These are phyloP conservation scores for Cutaneotrichosporon sp. DNA, from an alignment of 1,284 basidiomycete genomes.

Conservation along the genomic window DNA sequence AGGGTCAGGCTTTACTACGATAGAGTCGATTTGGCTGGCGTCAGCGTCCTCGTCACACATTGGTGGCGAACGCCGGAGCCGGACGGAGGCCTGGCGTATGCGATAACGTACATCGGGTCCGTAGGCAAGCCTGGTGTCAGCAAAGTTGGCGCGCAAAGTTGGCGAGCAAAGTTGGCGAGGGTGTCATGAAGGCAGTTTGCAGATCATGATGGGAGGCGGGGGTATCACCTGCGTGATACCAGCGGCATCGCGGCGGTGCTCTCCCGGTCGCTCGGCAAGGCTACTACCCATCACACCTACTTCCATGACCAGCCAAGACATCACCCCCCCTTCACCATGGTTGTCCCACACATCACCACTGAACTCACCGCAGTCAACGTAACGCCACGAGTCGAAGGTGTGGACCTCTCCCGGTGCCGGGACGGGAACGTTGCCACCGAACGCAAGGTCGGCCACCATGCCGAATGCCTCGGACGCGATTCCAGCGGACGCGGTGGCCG, in stretches of 20 bases:
- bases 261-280: no score
- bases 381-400: constrained; percentile 44
- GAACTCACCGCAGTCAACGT: constrained; percentile 47
- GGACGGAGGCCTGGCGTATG: not conserved
- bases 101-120: constrained; percentile 41
- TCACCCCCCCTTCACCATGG: no score
- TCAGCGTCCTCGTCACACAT: not conserved
- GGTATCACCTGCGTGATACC: no score
- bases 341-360: not conserved
- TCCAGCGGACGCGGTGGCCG: constrained; percentile 22
- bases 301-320: no score
- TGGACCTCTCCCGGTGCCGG: constrained; percentile 28
- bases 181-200: no score
- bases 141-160: not conserved
- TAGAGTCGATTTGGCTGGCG: constrained; percentile 56
- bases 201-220: no score
- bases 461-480: constrained; percentile 27
- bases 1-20: constrained; percentile 44
- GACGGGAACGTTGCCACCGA: constrained; percentile 16
- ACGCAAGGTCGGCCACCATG: constrained; percentile 29
- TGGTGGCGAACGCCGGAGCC: not conserved
- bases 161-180: no score
- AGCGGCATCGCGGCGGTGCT: no score
- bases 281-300: no score
- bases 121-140: constrained; percentile 37